Evolutionary conservation across 2,329 filamentous ascomycete species (phyloP).

Genomic region (Xylaria sp.): DNA sequence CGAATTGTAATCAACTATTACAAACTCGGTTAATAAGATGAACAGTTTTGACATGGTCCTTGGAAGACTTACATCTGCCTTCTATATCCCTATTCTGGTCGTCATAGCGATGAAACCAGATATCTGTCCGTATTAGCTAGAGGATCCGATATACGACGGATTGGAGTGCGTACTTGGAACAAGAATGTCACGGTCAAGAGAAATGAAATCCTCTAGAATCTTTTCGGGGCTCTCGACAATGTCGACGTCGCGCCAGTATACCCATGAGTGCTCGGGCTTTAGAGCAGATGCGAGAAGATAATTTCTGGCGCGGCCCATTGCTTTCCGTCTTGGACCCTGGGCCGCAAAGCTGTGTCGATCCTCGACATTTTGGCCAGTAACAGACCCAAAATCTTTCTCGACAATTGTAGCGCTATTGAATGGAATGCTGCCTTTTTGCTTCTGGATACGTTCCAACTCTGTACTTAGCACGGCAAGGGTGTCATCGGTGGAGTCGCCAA

Average conservation of each 20-base stretch:
- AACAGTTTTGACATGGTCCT: background rate
- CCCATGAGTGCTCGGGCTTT: constrained; percentile 96
- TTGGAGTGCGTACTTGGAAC: constrained; percentile 81
- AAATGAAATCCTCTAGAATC: constrained; percentile 95
- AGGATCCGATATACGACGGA: background rate
- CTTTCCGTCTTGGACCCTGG: constrained; percentile 89
- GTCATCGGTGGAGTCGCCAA: constrained; percentile 91
- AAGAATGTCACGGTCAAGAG: constrained; percentile 90
- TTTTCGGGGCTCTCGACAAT: constrained; percentile 88
- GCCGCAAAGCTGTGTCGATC: constrained; percentile 87
- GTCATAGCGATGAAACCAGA: constrained; percentile 93
- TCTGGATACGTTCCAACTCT: constrained; percentile 90
- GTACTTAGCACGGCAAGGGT: constrained; percentile 86
- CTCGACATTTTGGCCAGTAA: constrained; percentile 80
- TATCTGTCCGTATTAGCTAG: constrained; percentile 66
- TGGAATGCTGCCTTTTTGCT: constrained; percentile 79
- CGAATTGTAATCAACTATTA: constrained; percentile 95
- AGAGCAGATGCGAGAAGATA: constrained; percentile 86
- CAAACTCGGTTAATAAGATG: constrained; percentile 38
- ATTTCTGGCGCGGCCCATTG: constrained; percentile 90
- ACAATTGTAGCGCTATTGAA: constrained; percentile 88
- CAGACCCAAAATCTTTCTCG: constrained; percentile 88
- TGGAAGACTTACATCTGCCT: constrained; percentile 79
- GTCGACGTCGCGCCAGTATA: constrained; percentile 98
- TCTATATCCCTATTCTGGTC: constrained; percentile 85